phyloP scores from a whole-genome alignment of 768 basidiomycete species.

The Amanita muscaria region DNA sequence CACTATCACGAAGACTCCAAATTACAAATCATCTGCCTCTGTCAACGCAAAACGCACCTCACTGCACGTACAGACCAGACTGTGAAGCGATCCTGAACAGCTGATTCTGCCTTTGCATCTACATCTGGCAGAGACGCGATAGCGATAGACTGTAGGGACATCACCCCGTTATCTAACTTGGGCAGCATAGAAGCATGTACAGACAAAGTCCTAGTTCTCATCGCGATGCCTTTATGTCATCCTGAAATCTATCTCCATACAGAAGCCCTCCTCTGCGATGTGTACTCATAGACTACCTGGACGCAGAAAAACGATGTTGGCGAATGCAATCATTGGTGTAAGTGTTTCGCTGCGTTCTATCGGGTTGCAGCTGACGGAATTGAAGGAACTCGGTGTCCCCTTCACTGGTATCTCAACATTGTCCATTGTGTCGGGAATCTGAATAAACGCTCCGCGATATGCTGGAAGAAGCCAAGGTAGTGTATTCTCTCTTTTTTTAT shows the following conservation, averaged over 20 bases:
- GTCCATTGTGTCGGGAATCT: constrained; percentile 92
- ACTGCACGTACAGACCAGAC: too few relatives aligned
- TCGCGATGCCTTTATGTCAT: constrained; percentile 84
- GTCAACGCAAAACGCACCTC: too few relatives aligned
- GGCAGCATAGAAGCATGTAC: constrained; percentile 80
- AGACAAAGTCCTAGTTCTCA: constrained; percentile 88
- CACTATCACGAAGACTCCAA: too few relatives aligned
- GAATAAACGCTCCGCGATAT: constrained; percentile 95
- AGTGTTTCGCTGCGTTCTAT: constrained; percentile 19
- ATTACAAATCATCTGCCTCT: too few relatives aligned
- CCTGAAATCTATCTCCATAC: constrained; percentile 91
- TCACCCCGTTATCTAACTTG: constrained; percentile 64
- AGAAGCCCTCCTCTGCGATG: constrained; percentile 90
- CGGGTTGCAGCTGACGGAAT: constrained; percentile 1
- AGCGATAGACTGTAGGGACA: too few relatives aligned
- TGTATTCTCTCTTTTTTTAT: constrained; percentile 8
- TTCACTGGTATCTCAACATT: constrained; percentile 95
- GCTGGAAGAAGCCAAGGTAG: constrained; percentile 93
- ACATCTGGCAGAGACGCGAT: too few relatives aligned
- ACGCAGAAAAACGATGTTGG: constrained; percentile 92
- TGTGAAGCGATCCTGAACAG: too few relatives aligned
- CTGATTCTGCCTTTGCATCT: too few relatives aligned
- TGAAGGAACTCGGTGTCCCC: constrained; percentile 82
- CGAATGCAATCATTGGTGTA: constrained; percentile 93
- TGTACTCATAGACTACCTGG: constrained; percentile 95